Base-by-base conservation (phyloP, 2,329 filamentous ascomycete genomes). In the Neofusicoccum kwambonambiense region DNA sequence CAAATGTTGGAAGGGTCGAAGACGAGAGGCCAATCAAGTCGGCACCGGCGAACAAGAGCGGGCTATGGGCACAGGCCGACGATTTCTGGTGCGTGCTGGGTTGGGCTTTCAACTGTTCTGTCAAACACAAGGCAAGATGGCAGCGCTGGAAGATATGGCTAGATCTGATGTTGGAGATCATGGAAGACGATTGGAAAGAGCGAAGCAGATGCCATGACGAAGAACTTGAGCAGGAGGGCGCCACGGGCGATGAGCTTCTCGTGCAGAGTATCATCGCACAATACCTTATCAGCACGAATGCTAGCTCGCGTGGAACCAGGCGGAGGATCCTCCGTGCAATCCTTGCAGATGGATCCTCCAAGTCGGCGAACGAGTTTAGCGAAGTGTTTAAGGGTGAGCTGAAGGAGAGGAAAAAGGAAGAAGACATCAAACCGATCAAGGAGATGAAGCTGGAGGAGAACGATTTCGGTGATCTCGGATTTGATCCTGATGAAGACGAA, bases 21-120 rank as follows among this genome's bases (percentile, higher is more conserved):
- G 69, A 64, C 56, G 68, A 60, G 66, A 80, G 81, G 0, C 84
- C 80, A 9, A 78, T 93, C 41, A 80, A 82, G 47, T 83, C 86
- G 6, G 81, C 83, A 9, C 81, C 92, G 65, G 88, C 89, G 1
- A 85, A 86, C 58, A 80, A 84, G 13, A 83, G 87, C 49, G 89
- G 90, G 35, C 68, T 97, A 1, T 97, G 91, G 87, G 80, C 80
- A 15, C 85, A 86, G n/a, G 91, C 90, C 0, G 88, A 91, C 67
- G 92, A 96, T 73, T 96, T 98, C 71, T 99, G 95, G 92, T 86
- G 88, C 47, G 86, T 91, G 0, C 84, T 95, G 0, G 95, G 94
- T 3, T 98, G 95, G 95, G 90, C 91, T 0, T 93, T 98, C 75
- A 95, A 94, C 74, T 98, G 94, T 79, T 93, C 92, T 60, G 84